Percentiles rank a stretch among this genome's conserved stretches.
phyloP scores from a whole-genome alignment of 306 rosid genomes.

The Trichosanthes truncata region DNA sequence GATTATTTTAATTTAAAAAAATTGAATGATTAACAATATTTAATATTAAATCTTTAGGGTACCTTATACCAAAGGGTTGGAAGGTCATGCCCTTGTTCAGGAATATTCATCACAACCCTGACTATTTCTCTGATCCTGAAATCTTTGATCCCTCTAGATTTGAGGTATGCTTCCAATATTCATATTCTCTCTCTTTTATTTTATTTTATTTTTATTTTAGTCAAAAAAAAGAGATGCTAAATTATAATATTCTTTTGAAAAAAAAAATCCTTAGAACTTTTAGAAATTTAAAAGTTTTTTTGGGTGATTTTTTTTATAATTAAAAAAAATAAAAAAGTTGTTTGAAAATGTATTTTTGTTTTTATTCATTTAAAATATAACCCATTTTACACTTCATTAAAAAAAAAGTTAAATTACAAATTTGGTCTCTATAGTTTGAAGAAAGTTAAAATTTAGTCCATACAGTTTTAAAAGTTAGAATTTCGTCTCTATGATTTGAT shows the following conservation, averaged over 20 bases:
- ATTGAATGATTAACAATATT: neutral
- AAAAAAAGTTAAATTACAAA: no score
- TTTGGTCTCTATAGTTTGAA: no score
- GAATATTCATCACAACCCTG: slow-evolving; percentile 81
- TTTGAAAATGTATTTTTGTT: neutral
- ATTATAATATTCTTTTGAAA: no score
- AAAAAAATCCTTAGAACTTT: no score
- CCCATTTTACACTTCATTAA: neutral
- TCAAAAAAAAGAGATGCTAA: no score
- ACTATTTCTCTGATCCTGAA: slow-evolving; percentile 58
- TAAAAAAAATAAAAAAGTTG: no score
- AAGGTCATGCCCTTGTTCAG: slow-evolving; percentile 95
- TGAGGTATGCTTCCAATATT: slow-evolving; percentile 38
- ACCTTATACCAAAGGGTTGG: slow-evolving; percentile 94
- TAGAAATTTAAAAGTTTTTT: no score
- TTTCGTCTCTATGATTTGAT: no score
- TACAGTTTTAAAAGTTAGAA: no score
- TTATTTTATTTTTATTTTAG: neutral
- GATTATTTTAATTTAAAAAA: neutral
- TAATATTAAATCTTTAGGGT: slow-evolving; percentile 33
- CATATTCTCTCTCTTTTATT: neutral
- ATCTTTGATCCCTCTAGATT: slow-evolving; percentile 84
- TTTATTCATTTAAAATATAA: neutral
- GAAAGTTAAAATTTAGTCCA: no score
- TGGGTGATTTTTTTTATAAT: no score